These are phyloP conservation scores for Celoporthe dispersa DNA, from an alignment of 2,329 filamentous ascomycete genomes.

Conservation along the genomic window DNA sequence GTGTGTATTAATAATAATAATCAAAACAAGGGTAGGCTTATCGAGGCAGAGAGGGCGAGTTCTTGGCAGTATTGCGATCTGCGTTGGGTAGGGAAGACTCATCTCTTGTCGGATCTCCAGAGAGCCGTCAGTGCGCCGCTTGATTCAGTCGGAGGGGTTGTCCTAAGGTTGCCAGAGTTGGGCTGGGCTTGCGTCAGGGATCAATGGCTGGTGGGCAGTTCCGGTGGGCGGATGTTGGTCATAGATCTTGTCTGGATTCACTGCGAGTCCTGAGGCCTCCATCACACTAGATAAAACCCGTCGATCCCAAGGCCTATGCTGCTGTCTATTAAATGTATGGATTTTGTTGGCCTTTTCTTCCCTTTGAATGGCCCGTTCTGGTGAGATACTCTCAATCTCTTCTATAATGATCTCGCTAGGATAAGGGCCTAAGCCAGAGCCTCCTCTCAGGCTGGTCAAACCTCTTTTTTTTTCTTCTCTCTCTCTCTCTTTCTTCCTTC, in stretches of 20 bases:
- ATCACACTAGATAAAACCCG: background rate
- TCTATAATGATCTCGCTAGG: background rate
- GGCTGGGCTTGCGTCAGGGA: constrained; percentile 9
- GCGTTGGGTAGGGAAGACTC: background rate
- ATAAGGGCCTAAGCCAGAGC: background rate
- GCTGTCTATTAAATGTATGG: background rate
- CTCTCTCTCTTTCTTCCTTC: background rate
- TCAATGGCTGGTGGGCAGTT: background rate
- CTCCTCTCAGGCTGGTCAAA: background rate
- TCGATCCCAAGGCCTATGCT: no score
- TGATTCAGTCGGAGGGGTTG: background rate
- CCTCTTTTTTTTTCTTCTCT: no score
- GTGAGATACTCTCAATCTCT: background rate
- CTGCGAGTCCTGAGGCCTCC: background rate
- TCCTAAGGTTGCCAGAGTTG: background rate
- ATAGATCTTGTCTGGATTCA: background rate
- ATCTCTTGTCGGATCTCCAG: background rate
- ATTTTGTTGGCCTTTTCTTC: background rate
- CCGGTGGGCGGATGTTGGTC: background rate
- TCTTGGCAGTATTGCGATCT: background rate
- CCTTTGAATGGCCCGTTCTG: background rate
- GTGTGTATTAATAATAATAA: no score
- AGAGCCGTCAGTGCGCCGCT: background rate
- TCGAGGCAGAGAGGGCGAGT: background rate
- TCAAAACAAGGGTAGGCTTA: no score